Evolutionary conservation across 257 asterid genomes (phyloP).

Genomic region (Solanum okadae): DNA sequence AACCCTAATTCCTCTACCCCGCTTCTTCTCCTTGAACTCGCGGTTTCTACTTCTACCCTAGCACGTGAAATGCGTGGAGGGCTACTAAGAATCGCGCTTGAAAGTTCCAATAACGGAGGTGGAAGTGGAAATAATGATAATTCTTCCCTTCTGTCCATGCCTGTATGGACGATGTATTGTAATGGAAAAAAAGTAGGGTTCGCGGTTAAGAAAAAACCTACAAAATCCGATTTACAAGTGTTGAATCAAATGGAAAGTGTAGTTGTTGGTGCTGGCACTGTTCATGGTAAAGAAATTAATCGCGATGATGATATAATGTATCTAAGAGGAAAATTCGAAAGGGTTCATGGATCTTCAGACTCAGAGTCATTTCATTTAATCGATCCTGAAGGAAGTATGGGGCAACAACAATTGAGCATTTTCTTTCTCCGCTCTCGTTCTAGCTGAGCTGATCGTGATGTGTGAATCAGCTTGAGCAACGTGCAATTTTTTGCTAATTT

Average conservation of each 20-base stretch:
- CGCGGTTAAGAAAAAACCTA: constrained; percentile 26
- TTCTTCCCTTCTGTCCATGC: constrained; percentile 28
- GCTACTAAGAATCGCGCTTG: constrained; percentile 40
- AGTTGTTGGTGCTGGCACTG: constrained; percentile 40
- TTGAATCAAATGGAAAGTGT: constrained; percentile 28
- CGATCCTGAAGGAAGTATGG: constrained; percentile 39
- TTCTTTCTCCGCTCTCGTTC: constrained; percentile 33
- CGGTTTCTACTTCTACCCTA: constrained; percentile 39
- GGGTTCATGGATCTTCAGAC: constrained; percentile 38
- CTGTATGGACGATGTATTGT: constrained; percentile 46
- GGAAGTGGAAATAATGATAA: neutral
- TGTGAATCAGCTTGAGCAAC: neutral
- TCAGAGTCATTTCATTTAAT: constrained; percentile 54
- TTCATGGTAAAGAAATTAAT: constrained; percentile 9
- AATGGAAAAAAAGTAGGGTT: constrained; percentile 50
- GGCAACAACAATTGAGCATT: constrained; percentile 42
- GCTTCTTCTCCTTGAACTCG: constrained; percentile 46
- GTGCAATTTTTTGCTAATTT: neutral
- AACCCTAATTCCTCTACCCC: constrained; percentile 35
- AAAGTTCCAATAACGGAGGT: constrained; percentile 1
- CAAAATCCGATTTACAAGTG: constrained; percentile 27
- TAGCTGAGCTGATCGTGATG: neutral
- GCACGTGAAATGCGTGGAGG: constrained; percentile 61
- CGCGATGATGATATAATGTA: constrained; percentile 36
- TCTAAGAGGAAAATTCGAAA: constrained; percentile 43